Percentiles rank a stretch among this genome's conserved stretches.
Conservation (phyloP, 164 flowering plant genomes). For the Hamamelis virginiana region DNA sequence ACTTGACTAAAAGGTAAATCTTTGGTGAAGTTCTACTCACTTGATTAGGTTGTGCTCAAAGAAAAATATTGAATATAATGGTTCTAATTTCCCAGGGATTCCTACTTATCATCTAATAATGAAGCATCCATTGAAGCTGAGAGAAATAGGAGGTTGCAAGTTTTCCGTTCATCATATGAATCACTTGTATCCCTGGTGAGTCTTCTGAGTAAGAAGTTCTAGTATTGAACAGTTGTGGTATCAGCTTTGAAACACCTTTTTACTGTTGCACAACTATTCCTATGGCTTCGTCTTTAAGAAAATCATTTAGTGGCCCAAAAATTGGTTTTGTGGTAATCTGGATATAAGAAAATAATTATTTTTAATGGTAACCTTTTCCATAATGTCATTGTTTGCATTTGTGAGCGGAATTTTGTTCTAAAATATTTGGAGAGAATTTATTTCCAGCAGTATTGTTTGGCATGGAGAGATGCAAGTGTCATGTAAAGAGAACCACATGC, state of each 20-base stretch:
- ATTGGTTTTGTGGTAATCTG: background rate
- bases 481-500: background rate
- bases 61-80: constrained; percentile 5
- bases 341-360: background rate
- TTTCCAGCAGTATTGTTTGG: background rate
- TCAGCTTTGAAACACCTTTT: background rate
- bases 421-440: too few species aligned
- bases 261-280: background rate
- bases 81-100: constrained; percentile 50
- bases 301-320: background rate
- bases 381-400: background rate
- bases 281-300: background rate
- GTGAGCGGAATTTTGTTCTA: too few species aligned
- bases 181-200: constrained; percentile 90
- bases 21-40: background rate
- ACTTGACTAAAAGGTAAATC: constrained; percentile 73
- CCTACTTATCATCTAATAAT: constrained; percentile 55
- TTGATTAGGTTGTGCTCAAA: constrained; percentile 6
- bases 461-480: background rate
- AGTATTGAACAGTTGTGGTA: background rate
- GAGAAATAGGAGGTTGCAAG: constrained; percentile 68
- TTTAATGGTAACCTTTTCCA: background rate
- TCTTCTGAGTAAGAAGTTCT: constrained; percentile 2
- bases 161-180: constrained; percentile 77
- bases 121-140: constrained; percentile 81